These are phyloP conservation scores for Fusarium secorum DNA, from an alignment of 2,329 filamentous ascomycete genomes.

Conservation along the genomic window DNA sequence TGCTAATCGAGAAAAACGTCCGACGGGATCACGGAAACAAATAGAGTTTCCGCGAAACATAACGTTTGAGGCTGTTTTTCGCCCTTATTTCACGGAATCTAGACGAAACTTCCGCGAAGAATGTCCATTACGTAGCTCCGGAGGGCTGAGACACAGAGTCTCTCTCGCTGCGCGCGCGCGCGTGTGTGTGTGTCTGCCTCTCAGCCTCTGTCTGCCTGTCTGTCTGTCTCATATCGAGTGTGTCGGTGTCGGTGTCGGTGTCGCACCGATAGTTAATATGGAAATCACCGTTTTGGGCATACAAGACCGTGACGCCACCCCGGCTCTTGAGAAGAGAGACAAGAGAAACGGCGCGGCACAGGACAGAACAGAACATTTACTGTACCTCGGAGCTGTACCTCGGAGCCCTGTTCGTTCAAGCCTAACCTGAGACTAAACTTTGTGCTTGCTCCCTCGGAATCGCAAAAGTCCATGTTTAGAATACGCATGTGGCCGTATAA, in stretches of 20 bases:
- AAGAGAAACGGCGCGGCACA: background rate
- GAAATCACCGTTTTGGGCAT: conserved; percentile 4
- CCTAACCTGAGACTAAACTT: background rate
- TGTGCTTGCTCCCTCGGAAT: background rate
- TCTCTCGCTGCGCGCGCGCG: background rate
- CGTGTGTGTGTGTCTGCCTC: background rate
- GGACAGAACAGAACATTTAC: background rate
- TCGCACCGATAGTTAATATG: background rate
- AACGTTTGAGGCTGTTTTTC: background rate
- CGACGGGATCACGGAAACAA: background rate
- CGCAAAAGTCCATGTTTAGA: conserved; percentile 9
- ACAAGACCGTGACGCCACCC: conserved; percentile 5
- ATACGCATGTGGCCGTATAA: conserved; percentile 19
- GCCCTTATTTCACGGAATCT: background rate
- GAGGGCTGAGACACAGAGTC: background rate
- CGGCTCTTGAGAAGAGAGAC: conserved; percentile 1
- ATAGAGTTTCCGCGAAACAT: background rate
- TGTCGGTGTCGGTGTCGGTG: background rate
- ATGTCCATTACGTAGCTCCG: background rate
- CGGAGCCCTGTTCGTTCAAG: background rate
- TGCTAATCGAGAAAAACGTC: background rate
- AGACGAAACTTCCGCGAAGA: background rate
- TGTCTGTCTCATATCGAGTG: background rate
- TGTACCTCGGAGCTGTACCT: background rate
- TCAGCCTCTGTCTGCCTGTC: background rate